phyloP scores from a whole-genome alignment of 2,329 filamentous ascomycete genomes.

The Didymella pinodella region DNA sequence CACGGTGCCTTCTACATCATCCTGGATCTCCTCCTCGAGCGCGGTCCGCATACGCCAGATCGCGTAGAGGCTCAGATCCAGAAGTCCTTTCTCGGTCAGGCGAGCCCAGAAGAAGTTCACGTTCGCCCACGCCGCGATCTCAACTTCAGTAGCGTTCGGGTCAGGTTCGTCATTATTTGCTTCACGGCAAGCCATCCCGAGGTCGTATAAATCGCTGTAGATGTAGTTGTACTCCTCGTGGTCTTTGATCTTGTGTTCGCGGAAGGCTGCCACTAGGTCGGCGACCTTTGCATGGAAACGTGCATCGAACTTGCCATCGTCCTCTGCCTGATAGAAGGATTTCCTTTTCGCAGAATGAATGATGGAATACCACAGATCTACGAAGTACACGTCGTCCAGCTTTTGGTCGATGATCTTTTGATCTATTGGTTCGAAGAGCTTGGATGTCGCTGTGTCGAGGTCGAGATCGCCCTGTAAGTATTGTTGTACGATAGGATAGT shows the following conservation, averaged over 20 bases:
- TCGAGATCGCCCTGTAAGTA: slow-evolving; percentile 31
- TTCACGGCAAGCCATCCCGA: slow-evolving; percentile 38
- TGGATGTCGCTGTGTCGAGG: slow-evolving; percentile 25
- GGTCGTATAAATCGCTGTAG: slow-evolving; percentile 32
- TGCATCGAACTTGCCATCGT: background rate
- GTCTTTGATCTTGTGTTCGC: slow-evolving; percentile 33
- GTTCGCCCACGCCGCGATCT: slow-evolving; percentile 44
- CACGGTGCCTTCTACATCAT: slow-evolving; percentile 29
- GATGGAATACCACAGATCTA: slow-evolving; percentile 44
- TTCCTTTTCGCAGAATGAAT: slow-evolving; percentile 42
- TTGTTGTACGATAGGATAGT: slow-evolving; percentile 36
- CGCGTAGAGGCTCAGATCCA: slow-evolving; percentile 34
- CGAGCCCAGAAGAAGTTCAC: slow-evolving; percentile 44
- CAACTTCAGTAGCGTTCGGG: slow-evolving; percentile 27
- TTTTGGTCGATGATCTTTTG: slow-evolving; percentile 29
- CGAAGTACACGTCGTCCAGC: slow-evolving; percentile 31
- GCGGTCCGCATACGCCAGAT: slow-evolving; percentile 42
- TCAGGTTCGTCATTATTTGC: slow-evolving; percentile 42
- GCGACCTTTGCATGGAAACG: slow-evolving; percentile 30
- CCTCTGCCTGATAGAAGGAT: slow-evolving; percentile 22
- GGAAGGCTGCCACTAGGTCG: slow-evolving; percentile 35
- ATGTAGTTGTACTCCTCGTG: slow-evolving; percentile 32
- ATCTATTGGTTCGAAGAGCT: slow-evolving; percentile 38
- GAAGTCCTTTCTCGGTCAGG: slow-evolving; percentile 27
- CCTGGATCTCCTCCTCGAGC: slow-evolving; percentile 33